Conservation (phyloP, 192 early-diverging fungal species). For the Dimargaris cristalligena region DNA sequence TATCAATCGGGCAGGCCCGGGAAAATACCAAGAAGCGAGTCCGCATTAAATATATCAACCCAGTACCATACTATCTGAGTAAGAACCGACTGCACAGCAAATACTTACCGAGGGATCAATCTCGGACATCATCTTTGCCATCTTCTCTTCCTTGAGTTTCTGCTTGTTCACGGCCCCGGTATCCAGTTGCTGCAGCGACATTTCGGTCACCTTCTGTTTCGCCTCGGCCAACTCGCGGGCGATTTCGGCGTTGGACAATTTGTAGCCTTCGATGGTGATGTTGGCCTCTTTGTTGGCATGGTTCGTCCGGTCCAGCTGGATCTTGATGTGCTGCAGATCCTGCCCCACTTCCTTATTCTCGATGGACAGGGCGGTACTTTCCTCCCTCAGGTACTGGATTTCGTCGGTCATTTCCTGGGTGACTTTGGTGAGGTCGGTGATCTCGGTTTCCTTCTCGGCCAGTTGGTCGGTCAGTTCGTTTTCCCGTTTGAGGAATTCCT, state of each 20-base stretch:
- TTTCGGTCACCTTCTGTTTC: conserved; percentile 44
- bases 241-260: conserved; percentile 70
- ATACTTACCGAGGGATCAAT: conserved; percentile 51
- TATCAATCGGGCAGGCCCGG: too few species aligned
- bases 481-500: conserved; percentile 87
- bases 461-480: conserved; percentile 90
- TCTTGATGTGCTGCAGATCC: conserved; percentile 57
- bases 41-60: too few species aligned
- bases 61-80: too few species aligned
- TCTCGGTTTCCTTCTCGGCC: conserved; percentile 76
- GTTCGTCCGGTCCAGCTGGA: conserved; percentile 73
- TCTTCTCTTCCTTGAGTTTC: conserved; percentile 64
- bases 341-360: conserved; percentile 57
- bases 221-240: conserved; percentile 52
- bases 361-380: conserved; percentile 30
- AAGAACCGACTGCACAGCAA: too few species aligned
- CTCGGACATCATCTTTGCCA: conserved; percentile 68
- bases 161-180: conserved; percentile 48
- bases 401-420: conserved; percentile 54
- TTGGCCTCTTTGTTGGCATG: conserved; percentile 78
- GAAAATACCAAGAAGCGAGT: too few species aligned
- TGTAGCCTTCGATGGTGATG: conserved; percentile 78
- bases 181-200: conserved; percentile 31
- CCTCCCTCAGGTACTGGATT: conserved; percentile 45
- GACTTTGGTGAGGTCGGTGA: conserved; percentile 40